Evolutionary conservation across 176 grass and related monocot genomes (phyloP), one percentile per base, ranked within the genome.

Genomic region (Hsuehochloa calcarea): DNA sequence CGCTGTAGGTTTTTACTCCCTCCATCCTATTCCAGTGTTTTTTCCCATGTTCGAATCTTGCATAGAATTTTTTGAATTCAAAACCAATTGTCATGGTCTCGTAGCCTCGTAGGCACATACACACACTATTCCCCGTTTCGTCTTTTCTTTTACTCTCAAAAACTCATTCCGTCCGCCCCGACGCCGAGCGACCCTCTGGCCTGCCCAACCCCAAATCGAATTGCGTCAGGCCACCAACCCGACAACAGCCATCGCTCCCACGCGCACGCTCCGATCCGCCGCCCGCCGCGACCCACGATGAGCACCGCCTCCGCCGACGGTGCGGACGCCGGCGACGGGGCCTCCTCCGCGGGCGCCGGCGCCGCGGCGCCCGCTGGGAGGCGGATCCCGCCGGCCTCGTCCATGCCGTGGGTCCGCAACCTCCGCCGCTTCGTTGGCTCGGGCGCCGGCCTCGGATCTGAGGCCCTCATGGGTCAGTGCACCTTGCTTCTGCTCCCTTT

Each of bases 321-420:
- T 37, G 85, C 52, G 79, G 87, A 77, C 45, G 77, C 84, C 76
- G 81, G 79, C 19, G 87, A 74, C 23, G 89, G 85, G 56, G 72
- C 68, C 16, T 90, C 87, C 41, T 85, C 84, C 5, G 82, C 90
- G 12, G 79, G 79, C 3, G 65, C 89, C 13, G 75, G 75, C 1
- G 68, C 76, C 0, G 71, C 86, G 1, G 95, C 86, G 29, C 34
- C 85, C 4, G 82, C 85, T 0, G 84, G 82, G 29, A 90, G 91
- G 86, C 89, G 91, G 88, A 96, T 98, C 84, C 96, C 96, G 34
- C 88, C 86, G 35, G 93, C 93, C 16, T 94, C 93, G 2, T 98
- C 96, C 52, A 95, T 94, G 96, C 93, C 90, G 6, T 98, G 93
- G 96, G 96, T 95, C 66, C 89, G 93, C 68, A 98, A 98, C 78